These are phyloP conservation scores for Diaporthe sp. DNA, from an alignment of 2,329 filamentous ascomycete species.

Conservation along the genomic window DNA sequence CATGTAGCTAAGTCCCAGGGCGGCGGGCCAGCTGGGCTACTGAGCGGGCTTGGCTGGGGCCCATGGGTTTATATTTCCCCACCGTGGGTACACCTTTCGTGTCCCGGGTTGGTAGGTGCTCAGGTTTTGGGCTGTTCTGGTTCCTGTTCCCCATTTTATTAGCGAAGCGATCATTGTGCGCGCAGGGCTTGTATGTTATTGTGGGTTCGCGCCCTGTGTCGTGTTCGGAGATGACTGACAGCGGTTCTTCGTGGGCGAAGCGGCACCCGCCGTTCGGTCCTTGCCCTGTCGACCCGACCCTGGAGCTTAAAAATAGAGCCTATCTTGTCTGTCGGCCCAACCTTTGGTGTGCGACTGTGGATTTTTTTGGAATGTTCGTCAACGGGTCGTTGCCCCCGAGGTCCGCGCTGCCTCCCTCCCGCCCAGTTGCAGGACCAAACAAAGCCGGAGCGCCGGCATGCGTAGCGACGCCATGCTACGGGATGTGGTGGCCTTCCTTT, in stretches of 20 bases:
- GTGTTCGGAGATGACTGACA: conserved; percentile 29
- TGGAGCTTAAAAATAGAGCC: conserved; percentile 8
- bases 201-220: background rate
- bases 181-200: background rate
- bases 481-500: background rate
- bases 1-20: conserved; percentile 11
- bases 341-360: background rate
- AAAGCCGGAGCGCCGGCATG: background rate
- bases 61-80: background rate
- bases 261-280: conserved; percentile 1
- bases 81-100: conserved; percentile 7
- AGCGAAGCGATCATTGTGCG: conserved; percentile 20
- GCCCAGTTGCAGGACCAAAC: background rate
- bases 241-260: background rate
- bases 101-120: background rate
- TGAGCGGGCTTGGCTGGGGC: background rate
- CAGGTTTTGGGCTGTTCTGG: background rate
- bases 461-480: background rate
- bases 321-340: background rate
- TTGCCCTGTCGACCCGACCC: background rate
- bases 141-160: background rate
- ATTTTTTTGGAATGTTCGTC: background rate
- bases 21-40: conserved; percentile 5
- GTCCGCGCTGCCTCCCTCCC: background rate
- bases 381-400: background rate